Base-by-base conservation (phyloP, 768 basidiomycete species). In the Naganishia friedmannii region DNA sequence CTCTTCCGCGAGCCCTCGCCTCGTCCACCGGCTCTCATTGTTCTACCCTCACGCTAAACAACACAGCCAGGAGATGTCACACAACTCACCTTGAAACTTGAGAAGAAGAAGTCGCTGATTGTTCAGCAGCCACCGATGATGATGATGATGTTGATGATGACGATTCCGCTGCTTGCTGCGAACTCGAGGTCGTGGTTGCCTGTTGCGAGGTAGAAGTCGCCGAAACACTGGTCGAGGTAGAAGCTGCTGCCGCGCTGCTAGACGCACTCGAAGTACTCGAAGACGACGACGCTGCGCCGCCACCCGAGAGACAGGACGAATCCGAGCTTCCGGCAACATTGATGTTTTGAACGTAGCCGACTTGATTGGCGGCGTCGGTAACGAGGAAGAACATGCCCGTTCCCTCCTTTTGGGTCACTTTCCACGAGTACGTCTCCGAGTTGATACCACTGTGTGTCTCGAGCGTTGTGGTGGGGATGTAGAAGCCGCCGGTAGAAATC, bases 261-360 rank as follows among this genome's bases (percentile, higher is more conserved):
- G 60, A 28, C 23, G 60, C n/a, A 23, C 39, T 46, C 7, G 69
- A 48, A 6, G 54, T 8, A 32, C 39, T 15, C 31, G 48, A 46
- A 0, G 53, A 70, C n/a, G 70, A 66, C 21, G 69, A 58, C 8
- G 63, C 12, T 29, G 74, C 57, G 19, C 69, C 66, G 3, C 69
- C 45, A n/a, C 57, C 34, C 6, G 70, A 53, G 12, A 78, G 48
- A 72, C 77, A 78, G 29, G 65, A 70, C 32, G 45, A 23, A 63
- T 78, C 77, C 21, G 65, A 70, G 15, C 70, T 67, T 2, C 12
- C 54, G 4, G 34, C 71, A 28, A 80, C 76, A 46, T 75, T 67
- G 37, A 78, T 51, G 67, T 80, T 80, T 67, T 80, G 79, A 0
- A 75, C 56, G 66, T 80, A 80, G 21, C 74, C 76, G 15, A 74